Base-by-base conservation (phyloP, 306 rosid species). In the Betula pendula region DNA sequence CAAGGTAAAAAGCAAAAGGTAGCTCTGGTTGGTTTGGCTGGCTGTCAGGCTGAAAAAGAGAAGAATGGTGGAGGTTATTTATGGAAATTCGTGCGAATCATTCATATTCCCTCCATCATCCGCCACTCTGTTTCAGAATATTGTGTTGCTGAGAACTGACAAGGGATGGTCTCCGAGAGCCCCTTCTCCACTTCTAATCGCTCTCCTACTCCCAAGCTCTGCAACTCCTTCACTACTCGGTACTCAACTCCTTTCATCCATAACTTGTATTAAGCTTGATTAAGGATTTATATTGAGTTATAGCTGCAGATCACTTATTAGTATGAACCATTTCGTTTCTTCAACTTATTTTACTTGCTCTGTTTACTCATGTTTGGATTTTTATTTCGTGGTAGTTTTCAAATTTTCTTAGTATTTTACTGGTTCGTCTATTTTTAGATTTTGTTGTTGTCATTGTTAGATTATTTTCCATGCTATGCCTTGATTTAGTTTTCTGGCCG, bases 201-300 rank as follows among this genome's bases (percentile, higher is more conserved):
- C 79, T 83, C 94, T 45, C 85, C 90, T 20, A 81, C 89, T 68
- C 91, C 96, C 19, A 90, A 82, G 79, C 83, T 91, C 74, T 85
- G 85, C 87, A 91, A 87, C 81, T 84, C 96, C 81, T 93, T 89
- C 88, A 88, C 93, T 69, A 87, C 98, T 56, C 84, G 98, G 96
- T 93, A 87, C 78, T 72, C 65, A 40, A 47, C 52, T 75, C 70
- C 27, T 19, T 68, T 2, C 20, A 55, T 55, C 62, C 62, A 3
- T 55, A 22, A 2, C 13, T 55, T 55, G 16, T 20, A 9, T 1
- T 55, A 55, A 16, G n/a, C 55, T 50, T 50, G 55, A 50, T 50
- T 16, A 0, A 5, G 48, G 48, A 44, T 2, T 44, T 44, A 44
- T 44, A 11, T 44, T 44, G 48, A 44, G 14, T 44, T 44, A 12